phyloP scores from a whole-genome alignment of 148 eudicot species.

The Vaccinium corymbosum region DNA sequence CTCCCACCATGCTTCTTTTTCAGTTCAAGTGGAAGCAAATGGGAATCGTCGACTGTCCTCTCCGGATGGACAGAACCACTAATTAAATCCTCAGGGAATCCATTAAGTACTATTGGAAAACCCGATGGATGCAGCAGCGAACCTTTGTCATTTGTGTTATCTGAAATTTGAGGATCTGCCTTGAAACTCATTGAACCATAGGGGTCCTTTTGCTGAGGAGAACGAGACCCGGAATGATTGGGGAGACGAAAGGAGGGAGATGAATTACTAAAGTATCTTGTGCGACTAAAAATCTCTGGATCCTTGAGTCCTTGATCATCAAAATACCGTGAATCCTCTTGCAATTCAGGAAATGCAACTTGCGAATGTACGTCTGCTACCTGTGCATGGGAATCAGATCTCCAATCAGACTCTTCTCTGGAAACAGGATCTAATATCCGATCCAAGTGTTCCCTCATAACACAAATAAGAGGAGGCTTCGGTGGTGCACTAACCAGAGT shows the following conservation, averaged over 20 bases:
- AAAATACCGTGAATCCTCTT: slow-evolving; percentile 46
- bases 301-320: slow-evolving; percentile 53
- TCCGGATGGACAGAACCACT: slow-evolving; percentile 16
- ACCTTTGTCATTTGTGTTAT: slow-evolving; percentile 31
- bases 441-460: slow-evolving; percentile 28
- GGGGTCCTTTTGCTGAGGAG: slow-evolving; percentile 31
- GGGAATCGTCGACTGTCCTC: slow-evolving; percentile 19
- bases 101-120: slow-evolving; percentile 38
- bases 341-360: slow-evolving; percentile 33
- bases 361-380: slow-evolving; percentile 23
- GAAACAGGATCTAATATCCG: slow-evolving; percentile 28
- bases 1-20: slow-evolving; percentile 35
- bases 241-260: slow-evolving; percentile 38
- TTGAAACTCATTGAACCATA: slow-evolving; percentile 26
- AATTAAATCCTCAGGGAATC: slow-evolving; percentile 33
- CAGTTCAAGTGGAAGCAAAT: slow-evolving; percentile 12
- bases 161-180: slow-evolving; percentile 30
- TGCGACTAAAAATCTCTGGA: slow-evolving; percentile 43
- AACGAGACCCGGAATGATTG: slow-evolving; percentile 31
- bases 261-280: slow-evolving; percentile 30
- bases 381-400: slow-evolving; percentile 28
- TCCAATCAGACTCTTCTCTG: slow-evolving; percentile 28
- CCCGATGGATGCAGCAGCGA: slow-evolving; percentile 28
- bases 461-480: slow-evolving; percentile 22
- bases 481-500: slow-evolving; percentile 17